These are phyloP conservation scores for Wakefieldia striispora DNA, from an alignment of 768 basidiomycete species.

Conservation along the genomic window DNA sequence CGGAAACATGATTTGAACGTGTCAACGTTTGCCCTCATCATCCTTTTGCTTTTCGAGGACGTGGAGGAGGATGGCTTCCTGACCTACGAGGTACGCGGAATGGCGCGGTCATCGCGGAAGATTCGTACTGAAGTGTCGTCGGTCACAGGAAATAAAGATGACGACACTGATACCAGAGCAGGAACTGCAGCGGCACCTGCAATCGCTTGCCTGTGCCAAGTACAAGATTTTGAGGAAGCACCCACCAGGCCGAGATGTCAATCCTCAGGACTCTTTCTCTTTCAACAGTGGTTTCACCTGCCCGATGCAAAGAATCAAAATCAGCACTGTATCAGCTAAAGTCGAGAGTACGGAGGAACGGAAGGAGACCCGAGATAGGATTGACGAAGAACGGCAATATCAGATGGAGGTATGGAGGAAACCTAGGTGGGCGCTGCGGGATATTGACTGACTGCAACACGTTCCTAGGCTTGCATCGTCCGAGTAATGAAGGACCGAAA, in stretches of 20 bases:
- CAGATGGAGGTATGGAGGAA: constrained; percentile 72
- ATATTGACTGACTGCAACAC: constrained; percentile 2
- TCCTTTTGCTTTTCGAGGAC: constrained; percentile 84
- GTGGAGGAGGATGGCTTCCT: constrained; percentile 65
- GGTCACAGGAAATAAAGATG: constrained; percentile 74
- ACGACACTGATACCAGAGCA: constrained; percentile 69
- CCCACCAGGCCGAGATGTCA: constrained; percentile 83
- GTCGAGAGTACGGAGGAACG: constrained; percentile 86
- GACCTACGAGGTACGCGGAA: constrained; percentile 63
- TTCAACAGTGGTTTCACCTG: constrained; percentile 84
- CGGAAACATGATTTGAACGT: constrained; percentile 89
- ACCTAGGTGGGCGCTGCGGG: neutral
- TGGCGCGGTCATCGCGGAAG: neutral
- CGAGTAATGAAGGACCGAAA: constrained; percentile 98
- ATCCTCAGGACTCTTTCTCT: constrained; percentile 74
- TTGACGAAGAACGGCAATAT: constrained; percentile 89
- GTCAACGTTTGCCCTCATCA: constrained; percentile 83
- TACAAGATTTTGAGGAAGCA: constrained; percentile 90
- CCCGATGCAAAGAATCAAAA: constrained; percentile 88
- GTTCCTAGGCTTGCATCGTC: constrained; percentile 88
- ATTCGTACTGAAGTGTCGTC: neutral
- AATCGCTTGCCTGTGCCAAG: constrained; percentile 94
- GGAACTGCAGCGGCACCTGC: constrained; percentile 89
- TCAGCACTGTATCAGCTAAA: constrained; percentile 82
- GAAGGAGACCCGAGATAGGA: constrained; percentile 83